These are phyloP conservation scores for Kokia cookei DNA, from an alignment of 441 rosid species.

Conservation along the genomic window DNA sequence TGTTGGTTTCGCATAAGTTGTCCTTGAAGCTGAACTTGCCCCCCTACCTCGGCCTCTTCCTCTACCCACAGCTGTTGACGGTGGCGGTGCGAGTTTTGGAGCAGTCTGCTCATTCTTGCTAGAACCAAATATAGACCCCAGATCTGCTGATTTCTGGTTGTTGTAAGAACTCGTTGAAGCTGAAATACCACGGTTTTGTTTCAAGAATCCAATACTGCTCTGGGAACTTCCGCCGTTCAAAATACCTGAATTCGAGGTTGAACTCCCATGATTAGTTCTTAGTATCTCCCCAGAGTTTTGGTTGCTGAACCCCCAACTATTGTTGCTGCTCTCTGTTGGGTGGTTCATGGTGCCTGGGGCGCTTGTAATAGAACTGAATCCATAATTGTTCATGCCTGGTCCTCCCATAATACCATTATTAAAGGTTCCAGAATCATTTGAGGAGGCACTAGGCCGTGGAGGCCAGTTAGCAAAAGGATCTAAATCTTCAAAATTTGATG, in stretches of 20 bases:
- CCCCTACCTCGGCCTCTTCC: conserved; percentile 76
- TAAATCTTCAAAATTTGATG: conserved; percentile 53
- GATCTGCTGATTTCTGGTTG: conserved; percentile 48
- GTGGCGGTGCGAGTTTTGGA: conserved; percentile 80
- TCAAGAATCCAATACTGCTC: conserved; percentile 47
- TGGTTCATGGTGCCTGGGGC: conserved; percentile 21
- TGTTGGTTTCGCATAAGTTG: conserved; percentile 36
- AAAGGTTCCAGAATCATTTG: conserved; percentile 24
- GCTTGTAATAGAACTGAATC: conserved; percentile 28
- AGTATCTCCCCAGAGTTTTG: conserved; percentile 27
- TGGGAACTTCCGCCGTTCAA: conserved; percentile 27
- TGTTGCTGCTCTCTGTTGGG: conserved; percentile 27
- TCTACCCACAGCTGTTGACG: conserved; percentile 59
- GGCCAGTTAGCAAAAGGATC: conserved; percentile 96
- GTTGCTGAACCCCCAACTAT: conserved; percentile 47
- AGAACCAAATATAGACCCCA: conserved; percentile 70
- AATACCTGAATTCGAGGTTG: conserved; percentile 25
- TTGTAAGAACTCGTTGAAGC: conserved; percentile 23
- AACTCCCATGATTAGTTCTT: conserved; percentile 26
- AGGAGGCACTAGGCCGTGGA: conserved; percentile 35
- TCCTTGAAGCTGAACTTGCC: conserved; percentile 27
- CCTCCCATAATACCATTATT: conserved; percentile 31
- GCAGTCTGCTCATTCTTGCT: conserved; percentile 52
- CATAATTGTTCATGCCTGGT: conserved; percentile 13
- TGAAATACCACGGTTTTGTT: conserved; percentile 45